Percentiles rank a stretch among this genome's conserved stretches.
Conservation (phyloP, 257 asterid genomes). For the Schizonepeta tenuifolia region DNA sequence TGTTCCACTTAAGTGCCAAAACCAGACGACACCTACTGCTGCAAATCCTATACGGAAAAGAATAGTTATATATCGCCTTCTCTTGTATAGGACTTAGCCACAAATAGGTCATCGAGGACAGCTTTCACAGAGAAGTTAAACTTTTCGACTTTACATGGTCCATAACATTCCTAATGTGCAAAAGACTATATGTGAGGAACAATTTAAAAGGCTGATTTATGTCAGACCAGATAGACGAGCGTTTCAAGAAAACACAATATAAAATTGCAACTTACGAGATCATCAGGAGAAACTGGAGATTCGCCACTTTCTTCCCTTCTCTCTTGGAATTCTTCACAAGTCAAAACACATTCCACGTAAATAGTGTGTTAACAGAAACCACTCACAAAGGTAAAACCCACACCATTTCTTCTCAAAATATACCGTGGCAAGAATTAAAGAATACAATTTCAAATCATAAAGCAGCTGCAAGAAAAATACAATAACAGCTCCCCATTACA, state of each 20-base stretch:
- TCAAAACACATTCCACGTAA: constrained; percentile 8
- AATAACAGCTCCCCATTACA: not conserved
- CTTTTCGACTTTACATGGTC: not conserved
- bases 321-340: constrained; percentile 50
- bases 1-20: not conserved
- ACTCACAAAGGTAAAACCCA: constrained; percentile 2
- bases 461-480: not conserved
- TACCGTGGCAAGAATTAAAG: constrained; percentile 9
- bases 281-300: constrained; percentile 54
- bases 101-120: not conserved
- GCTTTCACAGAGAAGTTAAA: constrained; percentile 9
- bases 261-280: constrained; percentile 53
- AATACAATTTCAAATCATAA: constrained; percentile 14
- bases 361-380: not conserved
- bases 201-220: not conserved
- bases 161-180: constrained; percentile 2
- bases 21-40: not conserved
- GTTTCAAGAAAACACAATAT: constrained; percentile 5
- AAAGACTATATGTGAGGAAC: not conserved
- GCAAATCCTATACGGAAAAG: not conserved
- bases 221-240: constrained; percentile 2
- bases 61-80: not conserved
- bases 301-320: constrained; percentile 42
- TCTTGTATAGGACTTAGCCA: not conserved
- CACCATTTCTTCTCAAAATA: not conserved